Evolutionary conservation across 1,139 yeast species (phyloP).

Genomic region (Saccharomyces hybrid): DNA sequence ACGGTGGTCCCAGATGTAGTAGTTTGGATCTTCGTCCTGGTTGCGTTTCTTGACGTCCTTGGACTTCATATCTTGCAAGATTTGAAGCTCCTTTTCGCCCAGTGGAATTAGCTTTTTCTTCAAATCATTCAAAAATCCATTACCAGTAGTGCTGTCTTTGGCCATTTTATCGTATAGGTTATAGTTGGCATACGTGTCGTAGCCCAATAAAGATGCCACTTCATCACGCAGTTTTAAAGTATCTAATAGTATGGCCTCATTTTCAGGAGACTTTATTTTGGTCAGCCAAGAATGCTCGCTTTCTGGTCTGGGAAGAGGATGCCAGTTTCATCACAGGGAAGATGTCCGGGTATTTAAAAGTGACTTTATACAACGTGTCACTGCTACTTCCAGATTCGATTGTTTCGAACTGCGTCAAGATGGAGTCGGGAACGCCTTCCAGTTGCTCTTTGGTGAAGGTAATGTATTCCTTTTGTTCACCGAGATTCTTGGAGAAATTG

Average conservation of each 20-base stretch:
- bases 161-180: conserved; percentile 77
- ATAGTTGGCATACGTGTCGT: conserved; percentile 58
- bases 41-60: conserved; percentile 43
- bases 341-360: conserved; percentile 74
- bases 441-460: conserved; percentile 57
- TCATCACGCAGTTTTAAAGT: conserved; percentile 56
- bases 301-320: conserved; percentile 54
- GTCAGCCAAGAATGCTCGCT: conserved; percentile 55
- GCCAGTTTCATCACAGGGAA: conserved; percentile 73
- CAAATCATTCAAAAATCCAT: conserved; percentile 51
- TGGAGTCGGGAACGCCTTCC: conserved; percentile 64
- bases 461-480: conserved; percentile 60
- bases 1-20: conserved; percentile 68
- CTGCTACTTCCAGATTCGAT: conserved; percentile 36
- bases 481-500: conserved; percentile 55
- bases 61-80: conserved; percentile 46
- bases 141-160: conserved; percentile 53
- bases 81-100: conserved; percentile 48
- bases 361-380: conserved; percentile 47
- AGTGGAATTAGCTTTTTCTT: conserved; percentile 48
- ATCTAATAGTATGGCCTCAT: conserved; percentile 51
- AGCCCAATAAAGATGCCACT: conserved; percentile 58
- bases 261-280: conserved; percentile 59
- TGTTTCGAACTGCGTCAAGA: conserved; percentile 49
- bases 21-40: conserved; percentile 37